phyloP scores from a whole-genome alignment of 345 rosid genomes.

The Noccaea bulbosa region DNA sequence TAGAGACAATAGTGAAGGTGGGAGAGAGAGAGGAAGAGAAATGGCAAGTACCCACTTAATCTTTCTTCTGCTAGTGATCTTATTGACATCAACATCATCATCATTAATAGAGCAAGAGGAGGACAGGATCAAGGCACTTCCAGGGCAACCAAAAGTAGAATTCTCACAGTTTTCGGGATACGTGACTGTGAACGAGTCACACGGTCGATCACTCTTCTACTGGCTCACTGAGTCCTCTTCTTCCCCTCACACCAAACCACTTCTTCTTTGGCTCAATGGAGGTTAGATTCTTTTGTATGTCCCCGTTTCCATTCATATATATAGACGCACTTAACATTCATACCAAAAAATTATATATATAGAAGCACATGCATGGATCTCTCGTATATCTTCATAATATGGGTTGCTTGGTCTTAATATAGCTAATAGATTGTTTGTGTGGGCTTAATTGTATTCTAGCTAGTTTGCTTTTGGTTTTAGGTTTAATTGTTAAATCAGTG shows the following conservation, averaged over 20 bases:
- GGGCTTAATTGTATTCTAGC: no score
- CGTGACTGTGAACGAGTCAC: constrained; percentile 62
- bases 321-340: no score
- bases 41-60: constrained; percentile 35
- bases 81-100: constrained; percentile 20
- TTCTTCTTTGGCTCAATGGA: constrained; percentile 98
- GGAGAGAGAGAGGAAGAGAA: background rate
- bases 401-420: background rate
- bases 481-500: no score
- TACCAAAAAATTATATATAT: no score
- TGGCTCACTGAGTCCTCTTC: constrained; percentile 79
- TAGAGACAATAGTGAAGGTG: background rate
- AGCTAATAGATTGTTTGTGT: no score
- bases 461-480: background rate
- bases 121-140: constrained; percentile 75
- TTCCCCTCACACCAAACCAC: constrained; percentile 64
- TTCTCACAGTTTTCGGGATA: constrained; percentile 89
- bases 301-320: background rate
- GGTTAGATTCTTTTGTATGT: constrained; percentile 51
- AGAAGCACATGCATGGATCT: background rate
- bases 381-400: background rate
- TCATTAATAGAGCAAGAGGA: constrained; percentile 55
- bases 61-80: constrained; percentile 15
- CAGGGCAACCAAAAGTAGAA: constrained; percentile 76
- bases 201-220: constrained; percentile 90